A percentile compares a stretch with the other conserved stretches of the same genome.
These are phyloP conservation scores for Phaeomoniella chlamydospora DNA, from an alignment of 2,329 filamentous ascomycete genomes.

Conservation along the genomic window DNA sequence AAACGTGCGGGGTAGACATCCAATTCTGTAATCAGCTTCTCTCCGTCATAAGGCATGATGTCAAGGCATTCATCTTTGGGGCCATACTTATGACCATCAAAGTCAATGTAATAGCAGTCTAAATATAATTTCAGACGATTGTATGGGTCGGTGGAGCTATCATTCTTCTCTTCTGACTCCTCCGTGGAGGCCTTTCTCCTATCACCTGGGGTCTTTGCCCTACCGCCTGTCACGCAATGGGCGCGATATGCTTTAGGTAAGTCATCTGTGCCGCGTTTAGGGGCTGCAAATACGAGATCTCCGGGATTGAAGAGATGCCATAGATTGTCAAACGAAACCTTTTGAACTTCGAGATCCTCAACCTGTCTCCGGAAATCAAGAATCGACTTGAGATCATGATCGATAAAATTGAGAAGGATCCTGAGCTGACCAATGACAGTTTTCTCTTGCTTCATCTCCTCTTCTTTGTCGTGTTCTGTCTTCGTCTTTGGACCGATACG, in stretches of 20 bases:
- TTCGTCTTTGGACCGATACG: no score
- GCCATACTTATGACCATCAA: not conserved
- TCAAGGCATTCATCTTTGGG: not conserved
- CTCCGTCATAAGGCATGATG: not conserved
- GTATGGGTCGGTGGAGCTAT: not conserved
- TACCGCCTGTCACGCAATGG: not conserved
- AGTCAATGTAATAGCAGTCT: not conserved
- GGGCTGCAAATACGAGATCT: not conserved
- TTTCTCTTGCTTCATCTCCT: no score
- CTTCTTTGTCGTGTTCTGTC: no score
- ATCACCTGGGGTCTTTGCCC: not conserved
- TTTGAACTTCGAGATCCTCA: not conserved
- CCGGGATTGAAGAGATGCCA: not conserved
- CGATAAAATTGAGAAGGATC: constrained; percentile 60
- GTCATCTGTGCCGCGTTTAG: not conserved
- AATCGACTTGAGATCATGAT: constrained; percentile 40
- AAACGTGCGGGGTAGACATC: not conserved
- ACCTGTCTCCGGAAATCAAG: not conserved
- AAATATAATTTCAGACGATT: not conserved
- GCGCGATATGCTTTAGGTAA: not conserved
- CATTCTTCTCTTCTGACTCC: not conserved
- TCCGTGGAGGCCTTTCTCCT: no score
- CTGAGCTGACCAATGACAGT: no score
- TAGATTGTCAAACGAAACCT: not conserved
- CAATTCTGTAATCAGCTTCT: not conserved